Evolutionary conservation across 805 yeast species (phyloP).

Genomic region (Ogataea methanolica): DNA sequence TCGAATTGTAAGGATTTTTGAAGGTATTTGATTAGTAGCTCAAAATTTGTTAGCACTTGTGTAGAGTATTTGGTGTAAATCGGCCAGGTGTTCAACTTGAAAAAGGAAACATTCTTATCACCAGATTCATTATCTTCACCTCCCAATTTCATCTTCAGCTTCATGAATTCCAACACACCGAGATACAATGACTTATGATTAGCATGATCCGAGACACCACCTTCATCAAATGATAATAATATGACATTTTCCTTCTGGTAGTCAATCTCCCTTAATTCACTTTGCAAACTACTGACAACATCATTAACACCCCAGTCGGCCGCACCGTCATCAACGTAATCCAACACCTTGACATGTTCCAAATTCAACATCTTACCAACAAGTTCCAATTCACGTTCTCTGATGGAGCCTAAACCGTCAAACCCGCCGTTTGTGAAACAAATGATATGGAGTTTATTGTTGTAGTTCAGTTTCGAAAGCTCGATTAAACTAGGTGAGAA

Average conservation of each 20-base stretch:
- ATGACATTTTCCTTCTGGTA: conserved; percentile 26
- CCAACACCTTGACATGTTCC: conserved; percentile 41
- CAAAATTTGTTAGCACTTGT: conserved; percentile 36
- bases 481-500: conserved; percentile 75
- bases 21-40: conserved; percentile 26
- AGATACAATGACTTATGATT: conserved; percentile 68
- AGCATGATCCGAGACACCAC: conserved; percentile 83
- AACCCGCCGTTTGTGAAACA: conserved; percentile 79
- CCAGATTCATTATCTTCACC: no score
- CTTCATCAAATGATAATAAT: conserved; percentile 73
- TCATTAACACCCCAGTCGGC: conserved; percentile 53
- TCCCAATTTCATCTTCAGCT: not conserved
- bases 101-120: conserved; percentile 11
- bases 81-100: conserved; percentile 30
- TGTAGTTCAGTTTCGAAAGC: conserved; percentile 39
- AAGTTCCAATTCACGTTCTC: conserved; percentile 54
- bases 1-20: not conserved
- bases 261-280: conserved; percentile 12
- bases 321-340: conserved; percentile 65
- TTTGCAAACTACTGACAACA: conserved; percentile 35
- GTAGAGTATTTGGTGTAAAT: conserved; percentile 44
- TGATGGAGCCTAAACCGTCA: conserved; percentile 61
- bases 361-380: conserved; percentile 54
- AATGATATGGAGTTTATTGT: conserved; percentile 51
- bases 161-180: conserved; percentile 40